A percentile compares a stretch with the other conserved stretches of the same genome.
phyloP scores from a whole-genome alignment of 495 filamentous ascomycete species.

The Collariella sp. region DNA sequence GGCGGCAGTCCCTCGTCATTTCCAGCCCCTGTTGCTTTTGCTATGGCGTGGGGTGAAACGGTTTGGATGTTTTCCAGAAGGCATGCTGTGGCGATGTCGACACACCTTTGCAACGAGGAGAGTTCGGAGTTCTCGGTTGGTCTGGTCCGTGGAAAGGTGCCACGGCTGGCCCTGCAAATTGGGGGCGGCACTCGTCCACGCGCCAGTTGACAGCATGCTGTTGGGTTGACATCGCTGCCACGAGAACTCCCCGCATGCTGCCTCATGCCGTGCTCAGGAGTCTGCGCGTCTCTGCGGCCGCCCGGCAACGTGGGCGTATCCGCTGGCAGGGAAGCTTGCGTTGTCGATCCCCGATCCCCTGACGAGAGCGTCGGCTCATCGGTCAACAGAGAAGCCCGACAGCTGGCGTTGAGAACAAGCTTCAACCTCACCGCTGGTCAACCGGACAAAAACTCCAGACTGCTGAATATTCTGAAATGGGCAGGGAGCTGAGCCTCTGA shows the following conservation, averaged over 20 bases:
- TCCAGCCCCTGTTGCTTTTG: not conserved
- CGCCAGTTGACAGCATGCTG: no score
- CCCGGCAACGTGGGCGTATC: not conserved
- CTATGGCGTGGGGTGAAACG: not conserved
- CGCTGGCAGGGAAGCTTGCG: not conserved
- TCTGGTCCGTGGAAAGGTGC: no score
- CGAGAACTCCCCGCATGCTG: no score
- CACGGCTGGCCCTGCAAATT: no score
- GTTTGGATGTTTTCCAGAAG: not conserved
- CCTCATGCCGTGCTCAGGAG: not conserved
- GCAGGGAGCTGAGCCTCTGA: slow-evolving; percentile 7
- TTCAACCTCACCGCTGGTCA: not conserved
- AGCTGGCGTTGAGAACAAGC: not conserved
- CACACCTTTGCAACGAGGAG: no score
- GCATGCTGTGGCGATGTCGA: no score
- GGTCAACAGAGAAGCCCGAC: no score
- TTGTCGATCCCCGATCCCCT: slow-evolving; percentile 2
- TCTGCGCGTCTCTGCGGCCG: no score
- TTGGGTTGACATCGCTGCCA: no score
- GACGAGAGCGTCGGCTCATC: no score
- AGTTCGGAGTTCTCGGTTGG: no score
- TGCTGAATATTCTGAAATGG: not conserved
- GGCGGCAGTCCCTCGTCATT: slow-evolving; percentile 3
- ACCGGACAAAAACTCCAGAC: not conserved
- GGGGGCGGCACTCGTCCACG: no score